Conservation (phyloP, 2,329 filamentous ascomycete genomes). For the Penicillium sp. region DNA sequence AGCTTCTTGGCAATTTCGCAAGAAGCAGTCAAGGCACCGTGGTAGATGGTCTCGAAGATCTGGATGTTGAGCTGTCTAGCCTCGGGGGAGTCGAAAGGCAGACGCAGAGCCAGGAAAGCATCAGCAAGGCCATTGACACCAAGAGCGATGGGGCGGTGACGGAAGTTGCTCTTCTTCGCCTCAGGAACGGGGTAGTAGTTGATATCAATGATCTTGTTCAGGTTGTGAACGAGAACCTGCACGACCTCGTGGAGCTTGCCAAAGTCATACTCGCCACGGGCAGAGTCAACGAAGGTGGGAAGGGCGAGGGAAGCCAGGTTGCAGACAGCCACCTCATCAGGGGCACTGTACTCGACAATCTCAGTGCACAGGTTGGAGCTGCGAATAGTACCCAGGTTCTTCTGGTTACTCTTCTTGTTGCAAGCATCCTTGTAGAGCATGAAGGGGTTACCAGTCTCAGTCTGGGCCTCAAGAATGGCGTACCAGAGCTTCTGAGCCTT, state of each 20-base stretch:
- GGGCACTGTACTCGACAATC: slow-evolving; percentile 95
- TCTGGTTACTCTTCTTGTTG: slow-evolving; percentile 99
- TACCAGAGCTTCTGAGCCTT: slow-evolving; percentile 99
- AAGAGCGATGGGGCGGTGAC: slow-evolving; percentile 91
- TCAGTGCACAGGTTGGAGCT: slow-evolving; percentile 99
- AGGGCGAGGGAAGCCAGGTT: slow-evolving; percentile 94
- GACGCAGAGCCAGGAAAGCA: slow-evolving; percentile 92
- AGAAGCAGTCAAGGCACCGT: slow-evolving; percentile 87
- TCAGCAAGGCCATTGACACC: slow-evolving; percentile 98
- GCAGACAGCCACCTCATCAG: slow-evolving; percentile 97
- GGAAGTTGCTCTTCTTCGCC: slow-evolving; percentile 93
- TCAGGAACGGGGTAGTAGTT: slow-evolving; percentile 98
- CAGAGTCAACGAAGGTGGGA: slow-evolving; percentile 85
- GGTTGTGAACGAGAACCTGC: slow-evolving; percentile 86
- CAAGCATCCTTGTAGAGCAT: slow-evolving; percentile 99
- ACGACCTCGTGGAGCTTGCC: slow-evolving; percentile 93
- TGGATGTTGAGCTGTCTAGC: slow-evolving; percentile 93
- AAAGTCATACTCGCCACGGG: slow-evolving; percentile 85
- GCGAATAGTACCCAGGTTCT: slow-evolving; percentile 97
- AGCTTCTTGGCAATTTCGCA: slow-evolving; percentile 79
- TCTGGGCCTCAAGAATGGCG: slow-evolving; percentile 95
- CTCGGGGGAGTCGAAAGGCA: slow-evolving; percentile 96
- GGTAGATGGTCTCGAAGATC: slow-evolving; percentile 99
- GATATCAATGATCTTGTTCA: slow-evolving; percentile 98
- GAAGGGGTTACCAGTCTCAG: slow-evolving; percentile 97